Evolutionary conservation across 768 basidiomycete species (phyloP), one percentile per base, ranked within the genome.

Genomic region (Rhodocollybia butyracea): DNA sequence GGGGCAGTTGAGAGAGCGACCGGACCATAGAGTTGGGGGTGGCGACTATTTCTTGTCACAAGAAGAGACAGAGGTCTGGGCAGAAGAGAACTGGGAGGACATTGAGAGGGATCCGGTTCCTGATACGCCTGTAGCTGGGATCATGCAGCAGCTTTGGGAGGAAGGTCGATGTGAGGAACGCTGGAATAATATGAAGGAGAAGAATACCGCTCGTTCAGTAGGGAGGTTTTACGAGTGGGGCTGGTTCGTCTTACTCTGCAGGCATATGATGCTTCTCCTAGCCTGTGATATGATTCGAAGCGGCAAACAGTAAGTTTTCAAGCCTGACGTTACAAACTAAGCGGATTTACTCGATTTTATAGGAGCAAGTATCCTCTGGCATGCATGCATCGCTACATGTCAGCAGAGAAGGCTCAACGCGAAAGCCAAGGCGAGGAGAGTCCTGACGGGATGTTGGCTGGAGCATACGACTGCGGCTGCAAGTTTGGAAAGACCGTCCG

Each of bases 251-350:
- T 42, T 58, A 2, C 43, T 60, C 3, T 68, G 67, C 47, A 51
- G 60, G 0, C 67, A 68, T 59, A 59, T 61, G 1, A 61, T 66
- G 15, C 54, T 60, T 4, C 57, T 66, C 2, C n/a, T 56, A 0
- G 60, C 59, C 0, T 55, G 50, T 10, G 67, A 66, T 46, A 71
- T 67, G 68, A 61, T 70, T 5, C 51, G 54, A 15, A 69, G 66
- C 48, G 66, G 69, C 1, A 64, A 70, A 40, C 56, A 26, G 27
- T 43, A 15, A 46, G 17, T 19, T n/a, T 8, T 15, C 21, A n/a
- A n/a, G n/a, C 21, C 17, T 10, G 10, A 10, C 21, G 13, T 31
- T 46, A 42, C 21, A 21, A 11, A 6, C 15, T 13, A 17, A 21
- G 8, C 24, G n/a, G 8, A 34, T 22, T 38, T 13, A 36, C n/a